Base-by-base conservation (phyloP, 371 early-diverging fungal species). In the Haplosporangium sp. region DNA sequence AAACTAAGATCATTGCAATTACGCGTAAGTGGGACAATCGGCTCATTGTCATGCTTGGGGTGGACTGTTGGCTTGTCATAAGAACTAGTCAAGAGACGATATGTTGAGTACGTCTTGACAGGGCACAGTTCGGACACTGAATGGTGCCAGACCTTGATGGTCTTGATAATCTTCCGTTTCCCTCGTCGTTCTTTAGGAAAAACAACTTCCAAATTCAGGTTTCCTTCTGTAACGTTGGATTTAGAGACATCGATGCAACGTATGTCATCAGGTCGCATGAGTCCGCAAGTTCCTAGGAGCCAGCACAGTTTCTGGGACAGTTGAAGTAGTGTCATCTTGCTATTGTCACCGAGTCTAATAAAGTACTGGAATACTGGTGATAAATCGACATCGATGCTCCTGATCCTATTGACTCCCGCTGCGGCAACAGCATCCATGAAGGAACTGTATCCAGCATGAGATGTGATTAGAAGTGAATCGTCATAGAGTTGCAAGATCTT, bases 201-300 rank as follows among this genome's bases (percentile, higher is more conserved):
- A 42, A 61, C 45, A 2, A 61, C n/a, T n/a, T n/a, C 61, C n/a
- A 15, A n/a, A 6, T 7, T 17, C 50, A 50, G 15, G 50, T 50
- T 50, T 17, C n/a, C n/a, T n/a, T 50, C 3, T 3, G 4, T 13
- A 50, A 50, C 13, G 10, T 50, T 50, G 10, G 50, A 50, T 13
- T 50, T 5, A 9, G 50, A 10, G 7, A 13, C 50, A 13, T 50
- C 50, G 4, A 50, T 50, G n/a, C 50, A 50, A 13, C 15, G 50
- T 4, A 50, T 50, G 19, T 63, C 63, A 38, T 63, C 63, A 19
- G 63, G 63, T 27, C 63, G 63, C 15, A 63, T 15, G 52, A 63
- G 42, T 13, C 37, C 35, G 15, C 63, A 63, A 5, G 38, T 37
- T 3, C n/a, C 63, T 3, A 63, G 48, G 10, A 63, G 48, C 52